Base-by-base conservation (phyloP, 805 yeast species). In the Suhomyces xylopsoci region DNA sequence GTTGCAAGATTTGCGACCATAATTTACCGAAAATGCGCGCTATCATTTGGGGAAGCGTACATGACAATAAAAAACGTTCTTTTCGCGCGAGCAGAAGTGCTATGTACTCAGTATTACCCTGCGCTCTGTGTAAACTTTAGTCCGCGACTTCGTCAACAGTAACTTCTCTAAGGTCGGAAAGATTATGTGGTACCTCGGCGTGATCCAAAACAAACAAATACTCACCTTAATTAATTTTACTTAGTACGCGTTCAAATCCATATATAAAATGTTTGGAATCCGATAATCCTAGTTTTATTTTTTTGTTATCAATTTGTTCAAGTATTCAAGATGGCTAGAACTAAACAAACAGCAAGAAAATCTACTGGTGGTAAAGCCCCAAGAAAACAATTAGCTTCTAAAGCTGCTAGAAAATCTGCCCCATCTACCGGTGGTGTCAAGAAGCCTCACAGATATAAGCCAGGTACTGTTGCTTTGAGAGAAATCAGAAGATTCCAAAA, bases 401-500 rank as follows among this genome's bases (percentile, higher is more conserved):
- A 88, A 80, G 96, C 94, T 66, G 96, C 96, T 60, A 88, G 96
- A 87, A 88, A 88, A 71, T 88, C 94, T 41, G 96, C 96, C 49
- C 96, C 96, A 84, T 81, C 90, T 51, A 81, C 91, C 57, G 94
- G 94, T 73, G 96, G 96, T 86, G 94, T 88, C 66, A 88, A 88
- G 85, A 88, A 88, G 77, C 94, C 94, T 59, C 96, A 88, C 85
- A 88, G 96, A 87, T 90, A 89, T 81, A 88, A 88, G 88, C 96
- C 96, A 79, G 96, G 96, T 85, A 89, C 94, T 69, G 94, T 88
- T 68, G 97, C 97, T 58, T 82, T 90, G 74, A 87, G 96, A 81
- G 98, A 93, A 81, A 90, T 94, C 71, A 88, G 97, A 82, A 87
- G 96, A 83, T 93, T 92, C 81, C 98, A 93, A 81, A 89, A 90